phyloP scores from a whole-genome alignment of 495 filamentous ascomycete genomes.

The Penicillium longicatenatum region DNA sequence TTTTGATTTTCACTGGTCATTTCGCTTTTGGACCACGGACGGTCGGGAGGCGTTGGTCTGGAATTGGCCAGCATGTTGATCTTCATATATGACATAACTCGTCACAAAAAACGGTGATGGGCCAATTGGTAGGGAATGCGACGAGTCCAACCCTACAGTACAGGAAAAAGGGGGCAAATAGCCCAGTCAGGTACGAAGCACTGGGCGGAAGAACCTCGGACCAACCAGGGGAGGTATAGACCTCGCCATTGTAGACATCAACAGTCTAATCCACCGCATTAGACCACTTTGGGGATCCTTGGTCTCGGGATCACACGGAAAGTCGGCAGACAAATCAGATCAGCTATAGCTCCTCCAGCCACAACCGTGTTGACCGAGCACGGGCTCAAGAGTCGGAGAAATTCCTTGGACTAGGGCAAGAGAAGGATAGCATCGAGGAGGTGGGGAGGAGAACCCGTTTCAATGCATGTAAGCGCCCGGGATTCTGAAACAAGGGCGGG shows the following conservation, averaged over 20 bases:
- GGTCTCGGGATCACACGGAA: constrained; percentile 1
- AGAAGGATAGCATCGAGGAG: neutral
- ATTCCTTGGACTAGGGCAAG: constrained; percentile 6
- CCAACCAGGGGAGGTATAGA: constrained; percentile 2
- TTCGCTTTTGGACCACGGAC: constrained; percentile 8
- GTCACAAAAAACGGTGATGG: neutral
- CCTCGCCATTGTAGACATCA: neutral
- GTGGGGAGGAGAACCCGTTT: constrained; percentile 13
- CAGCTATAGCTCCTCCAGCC: neutral
- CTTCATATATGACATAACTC: constrained; percentile 16
- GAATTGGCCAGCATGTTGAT: constrained; percentile 10
- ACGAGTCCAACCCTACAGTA: constrained; percentile 1
- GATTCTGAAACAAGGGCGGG: constrained; percentile 37
- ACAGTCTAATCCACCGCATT: neutral
- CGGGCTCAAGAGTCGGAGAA: constrained; percentile 19
- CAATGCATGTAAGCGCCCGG: constrained; percentile 37
- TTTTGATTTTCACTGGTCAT: constrained; percentile 13
- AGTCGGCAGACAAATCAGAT: neutral
- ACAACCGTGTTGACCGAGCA: constrained; percentile 2
- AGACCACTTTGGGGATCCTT: neutral
- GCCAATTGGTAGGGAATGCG: neutral
- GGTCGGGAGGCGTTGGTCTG: constrained; percentile 6
- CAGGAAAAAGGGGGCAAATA: constrained; percentile 9
- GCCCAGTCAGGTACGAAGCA: constrained; percentile 4
- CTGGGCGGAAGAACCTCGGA: constrained; percentile 13